phyloP scores from a whole-genome alignment of 805 yeast genomes.

The Metschnikowia kunwiensis region DNA sequence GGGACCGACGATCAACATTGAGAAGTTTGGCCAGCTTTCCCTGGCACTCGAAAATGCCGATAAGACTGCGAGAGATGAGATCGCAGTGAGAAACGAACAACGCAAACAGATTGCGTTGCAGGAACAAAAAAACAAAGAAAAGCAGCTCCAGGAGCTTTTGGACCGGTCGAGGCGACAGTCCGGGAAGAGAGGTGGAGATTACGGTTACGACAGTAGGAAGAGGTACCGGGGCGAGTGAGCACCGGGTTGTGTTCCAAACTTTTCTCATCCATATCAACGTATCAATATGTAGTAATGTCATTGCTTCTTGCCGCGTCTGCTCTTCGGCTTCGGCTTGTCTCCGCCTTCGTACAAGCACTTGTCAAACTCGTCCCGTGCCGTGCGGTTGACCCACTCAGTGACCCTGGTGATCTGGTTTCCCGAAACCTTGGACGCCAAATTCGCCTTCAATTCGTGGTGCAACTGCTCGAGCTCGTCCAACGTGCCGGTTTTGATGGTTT shows the following conservation, averaged over 20 bases:
- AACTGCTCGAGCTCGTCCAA: slow-evolving; percentile 25
- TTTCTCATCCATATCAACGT: slow-evolving; percentile 1
- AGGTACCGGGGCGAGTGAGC: slow-evolving; percentile 7
- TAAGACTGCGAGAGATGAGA: slow-evolving; percentile 26
- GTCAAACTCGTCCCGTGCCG: slow-evolving; percentile 51
- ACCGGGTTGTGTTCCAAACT: no score
- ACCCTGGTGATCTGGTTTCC: slow-evolving; percentile 47
- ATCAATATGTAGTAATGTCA: slow-evolving; percentile 13
- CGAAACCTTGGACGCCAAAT: slow-evolving; percentile 31
- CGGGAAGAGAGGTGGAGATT: slow-evolving; percentile 9
- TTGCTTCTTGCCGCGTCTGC: slow-evolving; percentile 17
- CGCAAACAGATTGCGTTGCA: slow-evolving; percentile 22
- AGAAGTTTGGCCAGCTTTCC: slow-evolving; percentile 60
- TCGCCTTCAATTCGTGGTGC: slow-evolving; percentile 26
- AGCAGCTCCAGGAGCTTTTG: slow-evolving; percentile 28
- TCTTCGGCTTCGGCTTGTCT: slow-evolving; percentile 27
- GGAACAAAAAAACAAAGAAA: slow-evolving; percentile 31
- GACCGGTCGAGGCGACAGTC: slow-evolving; percentile 23
- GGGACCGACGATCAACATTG: slow-evolving; percentile 43
- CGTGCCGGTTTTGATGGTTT: slow-evolving; percentile 28
- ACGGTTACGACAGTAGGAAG: slow-evolving; percentile 9
- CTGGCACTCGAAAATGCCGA: slow-evolving; percentile 57
- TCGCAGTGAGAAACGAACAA: slow-evolving; percentile 26
- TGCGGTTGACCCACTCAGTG: slow-evolving; percentile 59
- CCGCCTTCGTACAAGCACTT: slow-evolving; percentile 58